Percentiles rank a stretch among this genome's conserved stretches.
phyloP scores from a whole-genome alignment of 2,329 filamentous ascomycete genomes.

The Xylaria sp. region DNA sequence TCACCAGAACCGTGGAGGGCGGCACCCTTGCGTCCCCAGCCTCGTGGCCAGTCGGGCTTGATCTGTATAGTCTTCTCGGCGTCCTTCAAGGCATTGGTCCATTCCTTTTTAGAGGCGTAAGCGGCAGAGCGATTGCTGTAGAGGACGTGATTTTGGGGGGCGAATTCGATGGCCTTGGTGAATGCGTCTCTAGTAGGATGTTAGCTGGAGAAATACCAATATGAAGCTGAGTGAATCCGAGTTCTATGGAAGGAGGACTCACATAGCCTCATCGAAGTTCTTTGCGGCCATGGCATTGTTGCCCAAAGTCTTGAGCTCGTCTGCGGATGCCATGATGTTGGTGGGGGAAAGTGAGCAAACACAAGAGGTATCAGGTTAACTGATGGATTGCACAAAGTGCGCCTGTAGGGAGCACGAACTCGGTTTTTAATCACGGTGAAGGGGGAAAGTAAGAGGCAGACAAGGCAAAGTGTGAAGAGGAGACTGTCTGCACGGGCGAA shows the following conservation, averaged over 20 bases:
- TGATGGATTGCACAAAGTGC: background rate
- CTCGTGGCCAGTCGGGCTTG: conserved; percentile 98
- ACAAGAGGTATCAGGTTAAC: background rate
- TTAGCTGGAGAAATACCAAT: conserved; percentile 28
- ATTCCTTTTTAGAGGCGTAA: conserved; percentile 89
- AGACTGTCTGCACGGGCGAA: background rate
- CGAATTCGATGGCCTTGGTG: conserved; percentile 86
- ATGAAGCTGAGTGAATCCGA: background rate
- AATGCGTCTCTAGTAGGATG: conserved; percentile 78
- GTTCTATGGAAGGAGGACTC: conserved; percentile 49
- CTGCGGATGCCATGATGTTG: conserved; percentile 61
- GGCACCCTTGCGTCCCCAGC: conserved; percentile 91
- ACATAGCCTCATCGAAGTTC: conserved; percentile 96
- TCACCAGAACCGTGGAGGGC: conserved; percentile 89
- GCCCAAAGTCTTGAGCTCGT: conserved; percentile 93
- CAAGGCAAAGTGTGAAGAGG: background rate
- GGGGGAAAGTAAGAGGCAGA: background rate
- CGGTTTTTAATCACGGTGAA: background rate
- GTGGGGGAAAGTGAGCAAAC: conserved; percentile 2
- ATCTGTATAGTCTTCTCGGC: conserved; percentile 91
- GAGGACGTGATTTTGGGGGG: conserved; percentile 91
- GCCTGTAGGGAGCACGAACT: background rate
- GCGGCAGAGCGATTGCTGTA: conserved; percentile 95
- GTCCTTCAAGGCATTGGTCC: conserved; percentile 82
- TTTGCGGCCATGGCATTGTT: conserved; percentile 99